Percentiles rank a stretch among this genome's conserved stretches.
These are phyloP conservation scores for Trifolium subterraneum DNA, from an alignment of 306 rosid genomes.

Conservation along the genomic window DNA sequence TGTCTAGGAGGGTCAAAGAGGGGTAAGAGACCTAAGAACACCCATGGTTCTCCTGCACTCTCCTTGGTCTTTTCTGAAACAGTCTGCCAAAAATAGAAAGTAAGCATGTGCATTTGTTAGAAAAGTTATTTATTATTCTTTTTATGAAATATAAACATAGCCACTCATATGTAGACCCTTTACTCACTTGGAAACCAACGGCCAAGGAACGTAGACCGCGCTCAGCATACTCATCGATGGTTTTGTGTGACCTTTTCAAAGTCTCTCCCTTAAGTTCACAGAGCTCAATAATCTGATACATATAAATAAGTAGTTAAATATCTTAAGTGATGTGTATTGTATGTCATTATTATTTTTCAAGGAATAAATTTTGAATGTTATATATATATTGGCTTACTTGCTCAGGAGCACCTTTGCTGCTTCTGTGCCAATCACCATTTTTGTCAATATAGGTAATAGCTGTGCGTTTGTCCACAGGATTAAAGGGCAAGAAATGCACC, in stretches of 20 bases:
- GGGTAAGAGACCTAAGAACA: conserved; percentile 79
- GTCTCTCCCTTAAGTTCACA: conserved; percentile 73
- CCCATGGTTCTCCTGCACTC: conserved; percentile 78
- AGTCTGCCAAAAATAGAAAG: conserved; percentile 50
- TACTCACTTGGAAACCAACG: conserved; percentile 71
- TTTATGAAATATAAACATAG: conserved; percentile 3
- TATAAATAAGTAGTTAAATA: conserved; percentile 29
- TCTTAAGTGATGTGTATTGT: conserved; percentile 2
- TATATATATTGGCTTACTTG: conserved; percentile 56
- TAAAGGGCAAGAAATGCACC: conserved; percentile 87
- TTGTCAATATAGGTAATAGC: conserved; percentile 78
- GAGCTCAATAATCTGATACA: conserved; percentile 71
- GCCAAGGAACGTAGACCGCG: conserved; percentile 86
- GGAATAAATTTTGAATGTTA: background rate
- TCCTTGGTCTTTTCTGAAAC: conserved; percentile 67
- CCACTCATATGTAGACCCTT: conserved; percentile 3
- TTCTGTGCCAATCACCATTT: conserved; percentile 69
- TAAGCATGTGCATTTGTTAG: conserved; percentile 6
- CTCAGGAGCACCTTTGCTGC: conserved; percentile 94
- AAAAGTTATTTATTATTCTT: background rate
- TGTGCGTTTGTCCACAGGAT: conserved; percentile 88
- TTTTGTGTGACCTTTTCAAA: conserved; percentile 56
- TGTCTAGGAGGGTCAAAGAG: conserved; percentile 94
- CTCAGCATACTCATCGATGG: conserved; percentile 69
- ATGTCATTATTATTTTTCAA: background rate